A percentile compares a stretch with the other conserved stretches of the same genome.
These are phyloP conservation scores for Ceratocystis variospora DNA, from an alignment of 2,329 filamentous ascomycete genomes.

Conservation along the genomic window DNA sequence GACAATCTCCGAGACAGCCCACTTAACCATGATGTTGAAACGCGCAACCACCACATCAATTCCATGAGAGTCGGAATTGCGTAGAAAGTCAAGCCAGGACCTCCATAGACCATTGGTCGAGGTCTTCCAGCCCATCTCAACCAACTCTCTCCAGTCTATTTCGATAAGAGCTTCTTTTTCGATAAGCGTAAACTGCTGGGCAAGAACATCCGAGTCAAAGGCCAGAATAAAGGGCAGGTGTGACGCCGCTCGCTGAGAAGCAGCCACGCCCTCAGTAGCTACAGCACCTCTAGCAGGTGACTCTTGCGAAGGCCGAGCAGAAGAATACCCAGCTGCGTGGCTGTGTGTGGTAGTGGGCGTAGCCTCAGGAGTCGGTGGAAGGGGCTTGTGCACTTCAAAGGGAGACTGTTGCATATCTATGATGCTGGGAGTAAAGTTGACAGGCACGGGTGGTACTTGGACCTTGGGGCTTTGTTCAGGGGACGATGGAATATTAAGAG, in stretches of 20 bases:
- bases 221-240: constrained; percentile 71
- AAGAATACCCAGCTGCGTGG: constrained; percentile 20
- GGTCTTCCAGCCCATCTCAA: constrained; percentile 72
- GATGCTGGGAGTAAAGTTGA: not conserved
- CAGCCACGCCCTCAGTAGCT: constrained; percentile 24
- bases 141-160: constrained; percentile 77
- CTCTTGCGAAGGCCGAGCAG: not conserved
- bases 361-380: constrained; percentile 38
- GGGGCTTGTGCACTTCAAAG: constrained; percentile 31
- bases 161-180: constrained; percentile 77
- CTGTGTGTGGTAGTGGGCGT: constrained; percentile 33
- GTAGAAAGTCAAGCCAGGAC: constrained; percentile 72
- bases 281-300: not conserved
- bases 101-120: constrained; percentile 47
- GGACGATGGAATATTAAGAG: constrained; percentile 29
- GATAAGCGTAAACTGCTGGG: constrained; percentile 72
- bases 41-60: constrained; percentile 74
- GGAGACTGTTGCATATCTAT: constrained; percentile 23
- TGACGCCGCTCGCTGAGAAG: constrained; percentile 29
- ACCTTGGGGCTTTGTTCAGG: constrained; percentile 22
- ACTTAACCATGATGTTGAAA: constrained; percentile 81
- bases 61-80: constrained; percentile 56
- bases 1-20: constrained; percentile 67
- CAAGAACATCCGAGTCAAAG: constrained; percentile 64
- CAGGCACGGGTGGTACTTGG: constrained; percentile 28